Evolutionary conservation across 495 filamentous ascomycete genomes (phyloP).

Genomic region (Platismatia glauca): DNA sequence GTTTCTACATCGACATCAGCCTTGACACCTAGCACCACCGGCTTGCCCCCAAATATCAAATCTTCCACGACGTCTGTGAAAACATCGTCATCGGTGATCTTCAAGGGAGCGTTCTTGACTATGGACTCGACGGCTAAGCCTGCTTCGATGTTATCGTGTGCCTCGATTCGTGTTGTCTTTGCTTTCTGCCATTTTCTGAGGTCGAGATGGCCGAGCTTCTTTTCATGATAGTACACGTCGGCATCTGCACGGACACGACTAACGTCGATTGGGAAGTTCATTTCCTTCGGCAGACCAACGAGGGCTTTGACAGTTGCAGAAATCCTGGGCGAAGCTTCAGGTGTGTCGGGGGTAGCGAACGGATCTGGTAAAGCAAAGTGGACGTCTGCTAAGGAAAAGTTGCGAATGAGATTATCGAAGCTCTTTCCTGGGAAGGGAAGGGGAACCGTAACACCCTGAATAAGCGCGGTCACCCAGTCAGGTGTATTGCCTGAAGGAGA

Average conservation of each 20-base stretch:
- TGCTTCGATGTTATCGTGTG: slow-evolving; percentile 41
- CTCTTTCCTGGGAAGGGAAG: slow-evolving; percentile 72
- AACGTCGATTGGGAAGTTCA: slow-evolving; percentile 75
- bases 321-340: slow-evolving; percentile 63
- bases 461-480: slow-evolving; percentile 68
- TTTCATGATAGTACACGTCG: slow-evolving; percentile 64
- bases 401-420: slow-evolving; percentile 72
- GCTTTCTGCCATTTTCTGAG: slow-evolving; percentile 75
- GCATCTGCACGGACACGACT: slow-evolving; percentile 63
- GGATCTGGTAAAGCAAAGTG: slow-evolving; percentile 75
- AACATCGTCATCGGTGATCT: slow-evolving; percentile 67
- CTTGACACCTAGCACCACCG: slow-evolving; percentile 57
- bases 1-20: slow-evolving; percentile 80
- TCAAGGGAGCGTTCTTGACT: slow-evolving; percentile 67
- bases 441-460: slow-evolving; percentile 75
- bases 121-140: slow-evolving; percentile 60
- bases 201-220: slow-evolving; percentile 69
- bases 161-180: slow-evolving; percentile 61
- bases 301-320: slow-evolving; percentile 73
- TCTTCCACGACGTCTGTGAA: slow-evolving; percentile 66
- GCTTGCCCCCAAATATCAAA: slow-evolving; percentile 59
- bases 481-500: slow-evolving; percentile 58
- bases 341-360: slow-evolving; percentile 64
- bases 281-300: slow-evolving; percentile 67
- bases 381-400: slow-evolving; percentile 75